Conservation (phyloP, 129 eudicot species). For the Flaveria trinervia region DNA sequence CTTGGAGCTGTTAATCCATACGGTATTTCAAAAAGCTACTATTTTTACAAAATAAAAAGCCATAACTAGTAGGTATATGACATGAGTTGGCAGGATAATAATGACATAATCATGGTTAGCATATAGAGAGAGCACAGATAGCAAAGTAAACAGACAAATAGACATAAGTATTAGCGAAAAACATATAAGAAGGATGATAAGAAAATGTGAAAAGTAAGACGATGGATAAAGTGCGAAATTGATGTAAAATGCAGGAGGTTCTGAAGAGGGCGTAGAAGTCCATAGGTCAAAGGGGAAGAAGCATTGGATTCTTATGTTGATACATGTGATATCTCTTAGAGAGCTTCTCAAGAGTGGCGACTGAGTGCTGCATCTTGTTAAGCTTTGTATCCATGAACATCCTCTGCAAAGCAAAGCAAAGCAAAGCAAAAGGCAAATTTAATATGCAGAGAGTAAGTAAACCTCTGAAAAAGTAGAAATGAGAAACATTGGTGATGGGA, state of each 20-base stretch:
- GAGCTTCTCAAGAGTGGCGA: slow-evolving; percentile 77
- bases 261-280: not conserved
- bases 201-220: slow-evolving; percentile 24
- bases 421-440: not conserved
- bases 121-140: not conserved
- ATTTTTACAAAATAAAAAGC: not conserved
- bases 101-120: not conserved
- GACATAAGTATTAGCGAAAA: slow-evolving; percentile 20
- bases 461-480: too few relatives aligned
- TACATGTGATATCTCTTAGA: slow-evolving; percentile 67
- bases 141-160: not conserved
- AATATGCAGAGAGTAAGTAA: too few relatives aligned
- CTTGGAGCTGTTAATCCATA: not conserved
- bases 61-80: not conserved
- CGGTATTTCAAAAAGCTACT: too few relatives aligned
- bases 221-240: not conserved
- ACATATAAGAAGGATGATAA: slow-evolving; percentile 24
- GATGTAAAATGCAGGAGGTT: not conserved
- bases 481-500: not conserved
- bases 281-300: slow-evolving; percentile 40
- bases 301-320: slow-evolving; percentile 73
- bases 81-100: slow-evolving; percentile 1
- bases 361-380: slow-evolving; percentile 88
- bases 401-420: slow-evolving; percentile 58
- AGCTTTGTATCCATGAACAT: slow-evolving; percentile 93